Conservation (phyloP, 129 eudicot genomes). For the Flaveria robusta region DNA sequence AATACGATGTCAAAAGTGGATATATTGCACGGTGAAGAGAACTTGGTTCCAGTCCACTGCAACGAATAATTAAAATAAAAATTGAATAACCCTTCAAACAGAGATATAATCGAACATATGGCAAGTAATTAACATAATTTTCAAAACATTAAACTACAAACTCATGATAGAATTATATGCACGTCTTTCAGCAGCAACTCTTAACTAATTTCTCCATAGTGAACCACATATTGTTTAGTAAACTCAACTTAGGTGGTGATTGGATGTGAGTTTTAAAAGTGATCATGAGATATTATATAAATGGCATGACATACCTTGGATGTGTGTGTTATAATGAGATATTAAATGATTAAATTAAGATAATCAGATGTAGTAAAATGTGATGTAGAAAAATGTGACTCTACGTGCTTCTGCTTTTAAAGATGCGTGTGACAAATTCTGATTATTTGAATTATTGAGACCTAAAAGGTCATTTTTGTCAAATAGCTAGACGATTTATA, state of each 20-base stretch:
- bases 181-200: background rate
- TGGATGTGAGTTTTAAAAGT: background rate
- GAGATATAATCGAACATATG: slow-evolving; percentile 9
- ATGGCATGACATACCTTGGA: background rate
- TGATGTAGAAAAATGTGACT: background rate
- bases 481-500: background rate
- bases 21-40: slow-evolving; percentile 88
- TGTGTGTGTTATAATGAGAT: background rate
- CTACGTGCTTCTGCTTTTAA: background rate
- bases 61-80: slow-evolving; percentile 28
- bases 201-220: background rate
- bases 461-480: background rate
- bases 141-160: background rate
- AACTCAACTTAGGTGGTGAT: background rate
- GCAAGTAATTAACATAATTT: background rate
- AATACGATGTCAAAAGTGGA: slow-evolving; percentile 76
- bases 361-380: background rate
- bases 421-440: background rate
- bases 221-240: background rate
- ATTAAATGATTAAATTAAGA: background rate
- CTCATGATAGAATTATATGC: background rate
- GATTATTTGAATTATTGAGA: background rate
- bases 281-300: background rate
- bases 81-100: background rate
- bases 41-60: slow-evolving; percentile 96